Conservation (phyloP, 352 stramenopile genomes). For the Globisporangium recalcitrans region DNA sequence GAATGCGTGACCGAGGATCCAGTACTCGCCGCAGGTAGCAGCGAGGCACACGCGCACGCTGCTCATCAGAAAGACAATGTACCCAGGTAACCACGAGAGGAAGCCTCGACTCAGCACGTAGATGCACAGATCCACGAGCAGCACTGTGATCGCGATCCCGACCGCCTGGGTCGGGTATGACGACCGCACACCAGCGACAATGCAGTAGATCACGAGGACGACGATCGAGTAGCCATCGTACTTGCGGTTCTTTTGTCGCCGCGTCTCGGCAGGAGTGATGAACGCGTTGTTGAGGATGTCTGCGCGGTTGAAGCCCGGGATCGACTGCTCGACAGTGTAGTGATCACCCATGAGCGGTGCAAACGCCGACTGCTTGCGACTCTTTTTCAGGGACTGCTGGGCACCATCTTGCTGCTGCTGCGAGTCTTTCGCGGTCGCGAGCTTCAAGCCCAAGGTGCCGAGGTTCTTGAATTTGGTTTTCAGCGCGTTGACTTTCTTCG, state of each 20-base stretch:
- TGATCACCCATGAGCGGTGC: slow-evolving; percentile 69
- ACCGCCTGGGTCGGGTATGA: slow-evolving; percentile 55
- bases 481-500: slow-evolving; percentile 71
- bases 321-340: slow-evolving; percentile 73
- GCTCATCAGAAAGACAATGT: slow-evolving; percentile 79
- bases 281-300: slow-evolving; percentile 81
- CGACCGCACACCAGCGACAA: slow-evolving; percentile 50
- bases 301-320: slow-evolving; percentile 62
- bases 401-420: slow-evolving; percentile 7
- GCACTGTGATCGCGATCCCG: slow-evolving; percentile 57
- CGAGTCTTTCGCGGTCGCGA: slow-evolving; percentile 40
- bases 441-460: slow-evolving; percentile 67
- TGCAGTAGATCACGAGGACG: slow-evolving; percentile 51
- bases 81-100: slow-evolving; percentile 71
- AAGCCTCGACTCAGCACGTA: slow-evolving; percentile 68
- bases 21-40: slow-evolving; percentile 62
- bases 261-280: slow-evolving; percentile 50
- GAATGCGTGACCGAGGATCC: slow-evolving; percentile 75
- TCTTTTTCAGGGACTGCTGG: slow-evolving; percentile 15
- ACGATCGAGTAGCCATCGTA: slow-evolving; percentile 45
- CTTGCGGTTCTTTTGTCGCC: slow-evolving; percentile 39
- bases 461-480: slow-evolving; percentile 85
- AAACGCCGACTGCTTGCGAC: slow-evolving; percentile 67
- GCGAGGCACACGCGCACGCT: slow-evolving; percentile 64
- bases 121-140: slow-evolving; percentile 70